Base-by-base conservation (phyloP, 164 flowering plant species). In the Cinnamomum micranthum region DNA sequence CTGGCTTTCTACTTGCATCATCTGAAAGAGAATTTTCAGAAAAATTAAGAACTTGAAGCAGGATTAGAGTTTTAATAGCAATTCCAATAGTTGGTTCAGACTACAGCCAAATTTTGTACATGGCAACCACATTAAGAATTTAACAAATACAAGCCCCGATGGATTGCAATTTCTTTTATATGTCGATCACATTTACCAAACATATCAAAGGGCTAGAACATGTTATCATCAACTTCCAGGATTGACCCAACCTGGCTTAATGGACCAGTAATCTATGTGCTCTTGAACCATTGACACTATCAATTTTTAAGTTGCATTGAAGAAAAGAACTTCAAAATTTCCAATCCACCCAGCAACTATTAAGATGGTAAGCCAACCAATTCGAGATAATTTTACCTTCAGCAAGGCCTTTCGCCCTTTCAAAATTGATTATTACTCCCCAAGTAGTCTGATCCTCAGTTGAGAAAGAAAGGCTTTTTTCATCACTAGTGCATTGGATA, bases 351-450 rank as follows among this genome's bases (percentile, higher is more conserved):
- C 72, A 47, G 50, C 63, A 58, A 22, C 28, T 5, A 19, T 24
- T 19, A 20, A 55, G 73, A 71, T 28, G 65, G 20, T n/a, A 50
- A 41, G 24, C 28, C 47, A 15, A 31, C n/a, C 14, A 28, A 67
- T 65, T 25, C 31, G 19, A 71, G 66, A 41, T 22, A 17, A 68
- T 2, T 85, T 78, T 58, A 96, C 98, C 99, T 85, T 90, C 93
- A 70, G 87, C 82, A 76, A 78, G 74, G 50, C 84, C 84, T 82
- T 88, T 88, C 24, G 88, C 81, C 81, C 82, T 87, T 76, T 90
- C 88, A 81, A 96, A 94, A 78, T 92, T 91, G 60, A 94, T 76
- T 74, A 96, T 81, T 50, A 96, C 91, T 52, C 98, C 99, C 99
- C 99, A 96, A 6, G 99, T 88, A 71, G 83, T 83, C 33, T 85